phyloP scores from a whole-genome alignment of 106 monocot species.

The Phalaenopsis aphrodite region DNA sequence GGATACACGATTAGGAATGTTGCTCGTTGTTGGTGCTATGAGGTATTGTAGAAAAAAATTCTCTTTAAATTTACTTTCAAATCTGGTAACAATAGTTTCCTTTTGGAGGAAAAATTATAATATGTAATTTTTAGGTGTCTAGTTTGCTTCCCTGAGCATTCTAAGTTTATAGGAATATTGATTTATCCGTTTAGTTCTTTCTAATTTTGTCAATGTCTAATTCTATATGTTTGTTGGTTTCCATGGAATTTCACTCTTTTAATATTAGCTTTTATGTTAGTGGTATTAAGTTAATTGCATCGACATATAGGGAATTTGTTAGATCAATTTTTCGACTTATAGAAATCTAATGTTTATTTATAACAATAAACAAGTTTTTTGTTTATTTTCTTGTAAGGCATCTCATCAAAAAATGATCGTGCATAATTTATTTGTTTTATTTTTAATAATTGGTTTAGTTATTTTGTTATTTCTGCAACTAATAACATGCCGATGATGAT shows the following conservation, averaged over 20 bases:
- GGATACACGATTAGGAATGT: constrained; percentile 75
- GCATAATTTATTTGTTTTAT: too few species aligned
- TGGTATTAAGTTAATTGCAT: neutral
- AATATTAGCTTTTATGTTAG: neutral
- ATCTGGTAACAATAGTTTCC: neutral
- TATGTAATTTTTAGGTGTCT: neutral
- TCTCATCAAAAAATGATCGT: too few species aligned
- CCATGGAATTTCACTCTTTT: neutral
- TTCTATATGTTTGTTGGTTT: neutral
- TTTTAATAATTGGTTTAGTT: too few species aligned
- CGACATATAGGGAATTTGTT: neutral
- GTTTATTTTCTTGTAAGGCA: too few species aligned
- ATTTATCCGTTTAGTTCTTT: neutral
- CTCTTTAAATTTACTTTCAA: neutral
- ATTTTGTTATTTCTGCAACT: too few species aligned
- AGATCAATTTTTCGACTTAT: too few species aligned
- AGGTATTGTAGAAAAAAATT: constrained; percentile 24
- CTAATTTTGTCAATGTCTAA: neutral
- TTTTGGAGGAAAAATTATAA: neutral
- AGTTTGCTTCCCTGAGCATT: neutral
- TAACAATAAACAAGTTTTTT: too few species aligned
- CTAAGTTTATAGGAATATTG: neutral
- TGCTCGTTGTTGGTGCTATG: constrained; percentile 73
- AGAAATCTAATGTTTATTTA: too few species aligned
- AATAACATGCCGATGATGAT: too few species aligned